Base-by-base conservation (phyloP, 495 filamentous ascomycete species). In the Trichoderma orchidacearum region DNA sequence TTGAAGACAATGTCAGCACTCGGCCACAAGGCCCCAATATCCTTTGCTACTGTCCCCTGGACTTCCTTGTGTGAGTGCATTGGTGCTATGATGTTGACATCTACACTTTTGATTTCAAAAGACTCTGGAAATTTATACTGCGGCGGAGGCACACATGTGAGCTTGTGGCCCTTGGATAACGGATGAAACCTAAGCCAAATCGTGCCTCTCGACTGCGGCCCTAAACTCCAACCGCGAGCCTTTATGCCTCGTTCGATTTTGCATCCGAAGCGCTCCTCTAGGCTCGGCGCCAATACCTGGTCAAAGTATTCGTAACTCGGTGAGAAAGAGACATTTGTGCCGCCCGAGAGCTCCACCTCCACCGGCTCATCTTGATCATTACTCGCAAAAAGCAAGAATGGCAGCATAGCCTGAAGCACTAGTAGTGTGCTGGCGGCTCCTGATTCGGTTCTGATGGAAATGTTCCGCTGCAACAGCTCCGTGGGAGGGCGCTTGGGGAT, bases 391-490 rank as follows among this genome's bases (percentile, higher is more conserved):
- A 94, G 66, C 3, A 93, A 66, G 66, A 84, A 91, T 0, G 90
- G 90, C 36, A 94, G 80, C 3, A 95, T 68, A 2, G 90, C 85
- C 68, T 95, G 90, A 60, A 93, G 80, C 28, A 92, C 80, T n/a
- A 94, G 73, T 55, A 83, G 71, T 0, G 87, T 77, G 41, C 78
- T 81, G 0, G 75, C 71, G 2, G 72, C 75, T 11, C 59, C 59
- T 7, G 69, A 73, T 21, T 71, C 68, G 21, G 75, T 66, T 9
- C 59, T 62, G 56, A 80, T 72, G 27, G 63, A 65, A 61, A 80
- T 69, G 54, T 69, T 68, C 21, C 74, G 68, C 9, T 61, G 32
- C 13, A 60, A 38, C 3, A 77, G 60, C 8, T 63, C 51, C 0
- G 73, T 71, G 0, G 76, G 76, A 23, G 63, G 66, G 7, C 62